Evolutionary conservation across 2,329 filamentous ascomycete genomes (phyloP), one percentile per base, ranked within the genome.

Genomic region (Aureobasidium sp.): DNA sequence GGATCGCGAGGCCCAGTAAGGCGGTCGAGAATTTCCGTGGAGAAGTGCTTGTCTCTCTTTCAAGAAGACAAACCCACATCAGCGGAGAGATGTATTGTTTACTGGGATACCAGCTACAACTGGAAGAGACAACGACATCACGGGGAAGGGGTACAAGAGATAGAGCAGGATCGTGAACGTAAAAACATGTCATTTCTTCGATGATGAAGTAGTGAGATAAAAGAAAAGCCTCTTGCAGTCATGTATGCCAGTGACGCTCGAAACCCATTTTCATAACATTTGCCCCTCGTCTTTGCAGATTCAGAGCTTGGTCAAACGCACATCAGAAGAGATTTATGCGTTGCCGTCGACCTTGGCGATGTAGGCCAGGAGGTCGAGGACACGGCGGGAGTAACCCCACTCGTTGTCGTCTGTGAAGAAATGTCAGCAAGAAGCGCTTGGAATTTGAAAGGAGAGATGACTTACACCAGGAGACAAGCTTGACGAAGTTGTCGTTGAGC

Each of bases 401-500:
- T 97, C 93, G 85, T 97, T 59, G 53, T 59, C 53, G 53, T 59
- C 53, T 97, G 85, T 69, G 69, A n/a, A 41, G 17, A 32, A 39
- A n/a, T 17, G 62, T 64, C 44, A 64, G 62, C 20, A 32, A 29
- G 34, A 43, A 32, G 36, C 4, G 32, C 24, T 26, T 10, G 5
- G 0, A 34, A 1, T 1, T 2, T 17, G 5, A 15, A 13, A 20
- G 9, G 9, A 44, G 27, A 41, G 2, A n/a, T 29, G 10, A 50
- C 56, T 60, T 60, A 60, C 56, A 96, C 94, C 93, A 97, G 73
- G 87, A 87, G 77, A 97, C 89, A 67, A 99, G 86, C 89, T 99
- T 99, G 85, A 96, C 87, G 79, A 97, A 97, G 87, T 97, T 92
- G 75, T 92, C 81, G 87, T 97, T 99, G 73, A 99, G 88, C 69